Percentiles rank a stretch among this genome's conserved stretches.
These are phyloP conservation scores for Vigna unguiculata DNA, from an alignment of 306 rosid species.

Conservation along the genomic window DNA sequence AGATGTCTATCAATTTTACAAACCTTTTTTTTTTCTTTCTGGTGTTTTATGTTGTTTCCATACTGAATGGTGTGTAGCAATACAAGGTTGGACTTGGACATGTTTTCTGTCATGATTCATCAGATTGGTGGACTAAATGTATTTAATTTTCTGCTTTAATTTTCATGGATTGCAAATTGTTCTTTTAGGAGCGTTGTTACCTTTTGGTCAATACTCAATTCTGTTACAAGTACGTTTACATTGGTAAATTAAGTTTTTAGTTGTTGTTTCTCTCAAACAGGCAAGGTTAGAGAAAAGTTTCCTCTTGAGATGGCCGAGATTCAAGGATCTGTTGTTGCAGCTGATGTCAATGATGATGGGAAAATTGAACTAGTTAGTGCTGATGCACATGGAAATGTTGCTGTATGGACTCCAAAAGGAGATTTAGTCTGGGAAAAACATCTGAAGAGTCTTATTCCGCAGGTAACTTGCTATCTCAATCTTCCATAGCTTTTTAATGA, in stretches of 20 bases:
- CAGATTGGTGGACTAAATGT: conserved; percentile 15
- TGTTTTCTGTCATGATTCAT: conserved; percentile 15
- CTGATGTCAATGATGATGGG: conserved; percentile 98
- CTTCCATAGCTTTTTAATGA: conserved; percentile 34
- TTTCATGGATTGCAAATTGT: conserved; percentile 31
- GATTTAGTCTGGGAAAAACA: conserved; percentile 86
- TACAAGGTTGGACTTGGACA: conserved; percentile 3
- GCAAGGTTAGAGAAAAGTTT: conserved; percentile 88
- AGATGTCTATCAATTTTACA: background rate
- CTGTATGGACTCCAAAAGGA: conserved; percentile 95
- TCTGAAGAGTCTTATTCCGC: conserved; percentile 93
- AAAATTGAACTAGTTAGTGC: conserved; percentile 92
- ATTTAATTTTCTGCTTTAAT: conserved; percentile 24
- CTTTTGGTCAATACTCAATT: conserved; percentile 20
- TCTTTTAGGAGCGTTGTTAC: conserved; percentile 18
- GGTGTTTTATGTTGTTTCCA: conserved; percentile 11
- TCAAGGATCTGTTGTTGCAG: conserved; percentile 89
- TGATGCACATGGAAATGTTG: conserved; percentile 95
- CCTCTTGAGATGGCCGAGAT: conserved; percentile 99
- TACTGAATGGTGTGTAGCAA: background rate
- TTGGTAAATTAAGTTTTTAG: conserved; percentile 28
- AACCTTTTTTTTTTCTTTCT: background rate
- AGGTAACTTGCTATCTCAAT: conserved; percentile 57
- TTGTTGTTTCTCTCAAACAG: conserved; percentile 56
- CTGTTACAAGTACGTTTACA: background rate